These are phyloP conservation scores for Pelargonium exstipulatum DNA, from an alignment of 441 rosid species.

Conservation along the genomic window DNA sequence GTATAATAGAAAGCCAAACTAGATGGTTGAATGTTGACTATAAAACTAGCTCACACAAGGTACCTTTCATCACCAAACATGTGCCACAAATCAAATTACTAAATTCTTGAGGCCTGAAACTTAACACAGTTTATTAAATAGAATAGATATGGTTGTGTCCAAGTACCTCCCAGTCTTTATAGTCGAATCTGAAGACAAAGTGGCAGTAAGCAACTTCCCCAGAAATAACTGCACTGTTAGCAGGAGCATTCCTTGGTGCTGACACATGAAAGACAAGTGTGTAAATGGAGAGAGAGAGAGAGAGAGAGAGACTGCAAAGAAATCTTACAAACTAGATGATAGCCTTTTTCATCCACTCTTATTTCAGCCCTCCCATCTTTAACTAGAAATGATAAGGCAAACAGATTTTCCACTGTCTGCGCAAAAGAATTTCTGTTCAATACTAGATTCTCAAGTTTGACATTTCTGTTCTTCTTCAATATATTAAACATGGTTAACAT, in stretches of 20 bases:
- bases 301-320: not conserved
- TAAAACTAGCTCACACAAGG: too few species aligned
- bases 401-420: conserved; percentile 68
- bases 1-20: too few species aligned
- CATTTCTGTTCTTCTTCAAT: conserved; percentile 40
- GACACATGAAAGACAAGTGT: not conserved
- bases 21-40: too few species aligned
- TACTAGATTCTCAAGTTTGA: conserved; percentile 52
- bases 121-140: not conserved
- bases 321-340: conserved; percentile 58
- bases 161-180: conserved; percentile 38
- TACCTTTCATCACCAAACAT: not conserved
- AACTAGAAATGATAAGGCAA: conserved; percentile 69
- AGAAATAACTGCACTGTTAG: conserved; percentile 25
- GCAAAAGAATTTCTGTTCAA: conserved; percentile 64
- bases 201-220: conserved; percentile 28
- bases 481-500: conserved; percentile 58
- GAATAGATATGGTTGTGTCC: not conserved
- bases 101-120: conserved; percentile 47
- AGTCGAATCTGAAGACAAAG: conserved; percentile 40
- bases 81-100: not conserved
- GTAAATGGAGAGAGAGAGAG: not conserved
- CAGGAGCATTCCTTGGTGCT: conserved; percentile 42
- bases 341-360: conserved; percentile 41
- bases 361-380: conserved; percentile 75